A percentile compares a stretch with the other conserved stretches of the same genome.
Conservation (phyloP, 768 basidiomycete species). For the Pleurotus tuber-regium region DNA sequence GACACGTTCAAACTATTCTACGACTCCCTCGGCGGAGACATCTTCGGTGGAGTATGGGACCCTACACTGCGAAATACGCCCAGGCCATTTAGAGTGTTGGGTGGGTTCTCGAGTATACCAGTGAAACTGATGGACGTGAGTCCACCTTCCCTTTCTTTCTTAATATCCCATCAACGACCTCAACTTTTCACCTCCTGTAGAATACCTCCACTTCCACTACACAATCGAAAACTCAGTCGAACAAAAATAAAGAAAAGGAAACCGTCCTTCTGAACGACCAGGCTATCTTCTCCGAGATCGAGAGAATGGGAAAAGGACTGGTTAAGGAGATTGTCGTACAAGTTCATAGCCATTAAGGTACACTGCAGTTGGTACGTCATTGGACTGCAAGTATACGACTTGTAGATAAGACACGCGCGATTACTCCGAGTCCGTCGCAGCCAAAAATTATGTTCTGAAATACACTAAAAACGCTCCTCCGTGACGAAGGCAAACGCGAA, state of each 20-base stretch:
- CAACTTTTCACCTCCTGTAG: too few relatives aligned
- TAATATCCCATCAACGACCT: too few relatives aligned
- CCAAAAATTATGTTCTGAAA: too few relatives aligned
- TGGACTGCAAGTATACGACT: too few relatives aligned
- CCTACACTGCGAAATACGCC: constrained; percentile 55
- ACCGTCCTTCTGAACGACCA: constrained; percentile 65
- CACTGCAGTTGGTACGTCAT: too few relatives aligned
- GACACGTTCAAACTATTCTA: constrained; percentile 83
- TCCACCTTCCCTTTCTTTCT: too few relatives aligned
- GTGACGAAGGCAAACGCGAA: too few relatives aligned
- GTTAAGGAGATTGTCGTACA: constrained; percentile 46
- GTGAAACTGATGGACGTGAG: not conserved
- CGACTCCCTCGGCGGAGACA: constrained; percentile 76
- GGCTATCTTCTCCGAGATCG: constrained; percentile 71
- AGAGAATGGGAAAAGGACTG: constrained; percentile 69
- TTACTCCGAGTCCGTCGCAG: too few relatives aligned
- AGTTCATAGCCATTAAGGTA: too few relatives aligned
- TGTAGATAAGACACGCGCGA: too few relatives aligned
- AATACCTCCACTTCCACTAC: not conserved
- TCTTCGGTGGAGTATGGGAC: constrained; percentile 87
- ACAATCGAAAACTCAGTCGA: too few relatives aligned
- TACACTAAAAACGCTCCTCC: too few relatives aligned
- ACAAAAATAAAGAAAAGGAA: constrained; percentile 53
- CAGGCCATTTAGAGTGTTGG: constrained; percentile 75
- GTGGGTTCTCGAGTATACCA: constrained; percentile 76